Conservation (phyloP, 169 alveolate species). For the Plasmodium relictum region DNA sequence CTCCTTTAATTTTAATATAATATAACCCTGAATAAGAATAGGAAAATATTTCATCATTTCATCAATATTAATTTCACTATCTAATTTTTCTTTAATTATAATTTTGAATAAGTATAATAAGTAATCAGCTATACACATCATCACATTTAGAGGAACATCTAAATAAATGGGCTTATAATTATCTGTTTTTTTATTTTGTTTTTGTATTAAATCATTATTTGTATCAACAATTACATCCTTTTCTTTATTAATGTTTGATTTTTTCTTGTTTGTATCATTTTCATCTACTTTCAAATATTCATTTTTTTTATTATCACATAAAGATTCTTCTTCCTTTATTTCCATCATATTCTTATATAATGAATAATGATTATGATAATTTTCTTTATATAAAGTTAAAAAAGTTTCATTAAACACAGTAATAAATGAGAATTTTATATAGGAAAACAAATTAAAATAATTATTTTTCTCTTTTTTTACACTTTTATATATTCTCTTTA, state of each 20-base stretch:
- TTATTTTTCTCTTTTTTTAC: constrained; percentile 16
- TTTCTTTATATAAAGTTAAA: constrained; percentile 46
- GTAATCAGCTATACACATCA: constrained; percentile 69
- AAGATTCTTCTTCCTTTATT: background rate
- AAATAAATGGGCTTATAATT: background rate
- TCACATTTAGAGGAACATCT: constrained; percentile 43
- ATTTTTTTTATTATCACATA: background rate
- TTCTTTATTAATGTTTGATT: background rate
- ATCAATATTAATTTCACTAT: constrained; percentile 47
- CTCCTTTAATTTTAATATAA: constrained; percentile 52
- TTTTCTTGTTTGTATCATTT: background rate
- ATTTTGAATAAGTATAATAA: constrained; percentile 45
- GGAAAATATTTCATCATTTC: constrained; percentile 57
- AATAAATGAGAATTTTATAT: constrained; percentile 55
- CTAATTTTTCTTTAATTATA: constrained; percentile 41
- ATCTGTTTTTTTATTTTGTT: background rate
- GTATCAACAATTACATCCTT: background rate
- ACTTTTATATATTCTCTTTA: constrained; percentile 57
- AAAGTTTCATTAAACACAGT: constrained; percentile 45
- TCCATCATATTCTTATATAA: background rate
- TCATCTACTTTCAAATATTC: background rate
- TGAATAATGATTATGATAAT: constrained; percentile 35
- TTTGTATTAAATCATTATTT: background rate
- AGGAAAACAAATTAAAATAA: constrained; percentile 35
- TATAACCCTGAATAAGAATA: constrained; percentile 67